Conservation (phyloP, 75 land plant genomes). For the Chamaecyparis obtusa region DNA sequence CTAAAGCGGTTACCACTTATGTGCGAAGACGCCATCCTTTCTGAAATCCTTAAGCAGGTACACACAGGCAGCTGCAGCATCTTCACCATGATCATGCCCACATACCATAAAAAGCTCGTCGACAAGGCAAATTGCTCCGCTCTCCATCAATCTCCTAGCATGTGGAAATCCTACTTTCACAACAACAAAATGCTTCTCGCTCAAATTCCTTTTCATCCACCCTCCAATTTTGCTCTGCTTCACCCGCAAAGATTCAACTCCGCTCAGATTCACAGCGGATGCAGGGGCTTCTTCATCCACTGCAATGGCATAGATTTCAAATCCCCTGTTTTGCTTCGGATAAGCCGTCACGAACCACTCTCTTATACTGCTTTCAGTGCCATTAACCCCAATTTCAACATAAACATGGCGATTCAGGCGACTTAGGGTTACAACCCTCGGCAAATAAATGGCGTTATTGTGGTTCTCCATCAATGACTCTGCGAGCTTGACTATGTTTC, state of each 20-base stretch:
- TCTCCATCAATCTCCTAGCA: neutral
- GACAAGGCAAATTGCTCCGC: neutral
- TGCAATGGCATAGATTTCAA: neutral
- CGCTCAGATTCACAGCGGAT: neutral
- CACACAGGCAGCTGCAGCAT: neutral
- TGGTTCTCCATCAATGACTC: neutral
- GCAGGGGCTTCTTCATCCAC: neutral
- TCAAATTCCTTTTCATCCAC: neutral
- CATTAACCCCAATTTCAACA: slow-evolving; percentile 1
- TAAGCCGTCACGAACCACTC: neutral
- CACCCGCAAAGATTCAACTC: neutral
- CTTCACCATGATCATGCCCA: neutral
- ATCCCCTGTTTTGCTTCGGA: slow-evolving; percentile 5
- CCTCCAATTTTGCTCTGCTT: neutral
- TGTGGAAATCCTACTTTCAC: neutral
- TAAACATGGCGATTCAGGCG: neutral
- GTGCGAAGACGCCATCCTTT: neutral
- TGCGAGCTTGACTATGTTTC: neutral
- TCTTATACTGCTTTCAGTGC: neutral
- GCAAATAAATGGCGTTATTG: neutral
- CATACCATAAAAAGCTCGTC: slow-evolving; percentile 2
- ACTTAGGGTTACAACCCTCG: neutral
- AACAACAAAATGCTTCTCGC: neutral
- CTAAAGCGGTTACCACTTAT: neutral
- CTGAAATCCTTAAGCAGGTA: neutral